Base-by-base conservation (phyloP, 345 rosid genomes). In the Eucalyptus cloeziana region DNA sequence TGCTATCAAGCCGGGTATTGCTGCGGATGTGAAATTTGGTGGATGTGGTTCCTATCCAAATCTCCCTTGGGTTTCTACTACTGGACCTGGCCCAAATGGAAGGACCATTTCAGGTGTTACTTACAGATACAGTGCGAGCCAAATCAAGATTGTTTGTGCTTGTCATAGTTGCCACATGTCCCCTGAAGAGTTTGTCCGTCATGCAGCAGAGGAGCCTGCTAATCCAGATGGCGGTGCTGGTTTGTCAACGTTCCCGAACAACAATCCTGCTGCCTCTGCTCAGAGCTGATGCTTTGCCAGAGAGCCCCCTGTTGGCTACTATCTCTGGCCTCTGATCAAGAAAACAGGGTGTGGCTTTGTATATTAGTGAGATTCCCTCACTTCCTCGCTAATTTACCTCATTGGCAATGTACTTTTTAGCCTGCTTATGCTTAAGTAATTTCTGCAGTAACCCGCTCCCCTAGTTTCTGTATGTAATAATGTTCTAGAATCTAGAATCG, bases 11-110 rank as follows among this genome's bases (percentile, higher is more conserved):
- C 99, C 96, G 4, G 99, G 99, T 45, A 95, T 98, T 89, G 96
- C 94, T 89, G 94, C 99, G 0, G 97, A 93, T 58, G 86, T 98
- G 88, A 98, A 97, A 89, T 95, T 98, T 89, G 99, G 99, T 87
- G 99, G 99, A 56, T 94, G 97, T 24, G 99, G 99, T 43, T 95
- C 97, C 24, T 93, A 88, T 58, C 99, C 99, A 15, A 95, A 97
- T 91, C 90, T 98, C 87, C 99, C 99, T 8, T 97, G 99, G 99
- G 99, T 98, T 86, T 98, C 99, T 64, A 95, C 99, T 90, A 97
- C 97, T 0, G 97, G 95, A 22, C 93, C 95, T 69, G 99, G 98
- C 52, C 99, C 96, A 10, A 94, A 98, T 37, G 99, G 99, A 7
- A 91, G 96, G 91, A 95, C 98, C 31, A 96, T 98, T 86, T 98